These are phyloP conservation scores for Articulospora tetracladia DNA, from an alignment of 495 filamentous ascomycete species.

Conservation along the genomic window DNA sequence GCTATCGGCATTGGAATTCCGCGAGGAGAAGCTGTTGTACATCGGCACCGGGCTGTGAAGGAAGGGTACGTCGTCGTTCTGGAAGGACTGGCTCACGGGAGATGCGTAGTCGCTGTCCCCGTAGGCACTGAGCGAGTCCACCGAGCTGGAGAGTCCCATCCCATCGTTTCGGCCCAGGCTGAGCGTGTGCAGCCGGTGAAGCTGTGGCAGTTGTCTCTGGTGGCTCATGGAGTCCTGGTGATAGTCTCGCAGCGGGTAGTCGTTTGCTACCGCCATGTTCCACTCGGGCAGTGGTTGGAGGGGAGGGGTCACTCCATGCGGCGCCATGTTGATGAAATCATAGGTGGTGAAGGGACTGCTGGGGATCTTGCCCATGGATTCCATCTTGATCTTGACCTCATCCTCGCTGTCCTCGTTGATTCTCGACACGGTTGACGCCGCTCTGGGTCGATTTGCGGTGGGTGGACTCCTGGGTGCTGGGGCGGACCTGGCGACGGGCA, in stretches of 20 bases:
- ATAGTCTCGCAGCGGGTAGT: slow-evolving; percentile 16
- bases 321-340: slow-evolving; percentile 49
- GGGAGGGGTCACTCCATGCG: slow-evolving; percentile 24
- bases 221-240: slow-evolving; percentile 20
- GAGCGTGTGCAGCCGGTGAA: slow-evolving; percentile 24
- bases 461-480: slow-evolving; percentile 39
- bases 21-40: slow-evolving; percentile 45
- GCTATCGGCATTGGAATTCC: slow-evolving; percentile 44
- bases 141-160: slow-evolving; percentile 36
- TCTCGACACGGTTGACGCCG: slow-evolving; percentile 20
- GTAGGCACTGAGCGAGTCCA: slow-evolving; percentile 44
- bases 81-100: slow-evolving; percentile 45
- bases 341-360: slow-evolving; percentile 34
- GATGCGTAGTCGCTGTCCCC: slow-evolving; percentile 50
- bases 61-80: slow-evolving; percentile 44
- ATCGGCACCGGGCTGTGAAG: slow-evolving; percentile 48
- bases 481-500: slow-evolving; percentile 77
- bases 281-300: slow-evolving; percentile 20
- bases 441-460: slow-evolving; percentile 10
- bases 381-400: slow-evolving; percentile 25
- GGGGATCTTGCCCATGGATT: slow-evolving; percentile 15
- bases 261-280: slow-evolving; percentile 21
- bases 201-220: slow-evolving; percentile 22
- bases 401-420: slow-evolving; percentile 11
- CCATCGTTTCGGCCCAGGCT: slow-evolving; percentile 19